phyloP scores from a whole-genome alignment of 192 early-diverging fungal genomes.

The Entomortierella lignicola region DNA sequence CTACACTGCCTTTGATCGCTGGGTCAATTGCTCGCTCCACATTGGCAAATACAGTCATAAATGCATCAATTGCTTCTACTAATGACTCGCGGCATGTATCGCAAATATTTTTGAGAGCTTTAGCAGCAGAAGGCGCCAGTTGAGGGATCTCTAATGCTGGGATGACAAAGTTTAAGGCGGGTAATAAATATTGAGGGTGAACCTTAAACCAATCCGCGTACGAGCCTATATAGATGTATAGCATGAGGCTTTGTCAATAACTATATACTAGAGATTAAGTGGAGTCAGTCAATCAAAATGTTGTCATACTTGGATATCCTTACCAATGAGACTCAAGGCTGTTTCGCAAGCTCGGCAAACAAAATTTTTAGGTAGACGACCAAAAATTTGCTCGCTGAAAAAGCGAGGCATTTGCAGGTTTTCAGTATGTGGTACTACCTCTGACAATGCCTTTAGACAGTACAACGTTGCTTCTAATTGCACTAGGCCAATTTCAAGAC shows the following conservation, averaged over 20 bases:
- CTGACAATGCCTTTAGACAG: conserved; percentile 71
- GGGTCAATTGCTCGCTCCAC: conserved; percentile 57
- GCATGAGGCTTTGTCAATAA: conserved; percentile 40
- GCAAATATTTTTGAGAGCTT: conserved; percentile 74
- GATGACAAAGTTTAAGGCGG: conserved; percentile 72
- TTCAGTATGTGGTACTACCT: conserved; percentile 68
- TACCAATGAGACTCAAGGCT: conserved; percentile 60
- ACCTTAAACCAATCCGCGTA: conserved; percentile 76
- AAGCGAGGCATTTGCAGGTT: conserved; percentile 66
- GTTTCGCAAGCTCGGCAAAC: conserved; percentile 58
- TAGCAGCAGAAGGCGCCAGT: conserved; percentile 70
- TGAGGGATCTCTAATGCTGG: conserved; percentile 66
- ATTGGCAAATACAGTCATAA: conserved; percentile 70
- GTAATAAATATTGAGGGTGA: conserved; percentile 68
- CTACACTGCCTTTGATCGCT: conserved; percentile 52
- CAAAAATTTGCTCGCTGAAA: conserved; percentile 69
- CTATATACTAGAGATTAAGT: background rate
- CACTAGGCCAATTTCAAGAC: conserved; percentile 27
- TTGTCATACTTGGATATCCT: background rate
- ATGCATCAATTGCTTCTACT: conserved; percentile 64
- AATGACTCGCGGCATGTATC: conserved; percentile 77
- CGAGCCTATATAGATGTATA: conserved; percentile 61
- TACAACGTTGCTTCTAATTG: conserved; percentile 72
- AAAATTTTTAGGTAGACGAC: conserved; percentile 56
- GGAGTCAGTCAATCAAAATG: background rate